Percentiles rank a stretch among this genome's conserved stretches.
These are phyloP conservation scores for Macrophomina tecta DNA, from an alignment of 2,329 filamentous ascomycete species.

Conservation along the genomic window DNA sequence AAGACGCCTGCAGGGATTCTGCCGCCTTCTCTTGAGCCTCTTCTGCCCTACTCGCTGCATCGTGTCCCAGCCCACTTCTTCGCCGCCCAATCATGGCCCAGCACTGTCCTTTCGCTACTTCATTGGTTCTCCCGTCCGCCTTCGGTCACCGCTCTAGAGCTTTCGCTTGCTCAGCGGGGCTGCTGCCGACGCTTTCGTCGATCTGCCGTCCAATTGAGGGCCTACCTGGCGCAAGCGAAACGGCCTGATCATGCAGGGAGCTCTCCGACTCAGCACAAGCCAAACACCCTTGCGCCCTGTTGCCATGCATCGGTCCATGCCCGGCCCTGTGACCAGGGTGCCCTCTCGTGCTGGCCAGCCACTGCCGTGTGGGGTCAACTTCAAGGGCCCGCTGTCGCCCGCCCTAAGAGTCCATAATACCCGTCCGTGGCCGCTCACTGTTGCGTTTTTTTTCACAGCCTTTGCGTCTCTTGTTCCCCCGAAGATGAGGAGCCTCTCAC, in stretches of 20 bases:
- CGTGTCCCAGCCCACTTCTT: conserved; percentile 12
- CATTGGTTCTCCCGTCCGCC: conserved; percentile 12
- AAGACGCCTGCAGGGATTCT: background rate
- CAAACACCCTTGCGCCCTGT: conserved; percentile 14
- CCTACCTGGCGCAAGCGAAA: background rate
- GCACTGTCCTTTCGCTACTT: background rate
- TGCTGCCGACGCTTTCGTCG: conserved; percentile 10
- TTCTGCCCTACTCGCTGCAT: conserved; percentile 4
- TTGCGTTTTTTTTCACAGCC: background rate
- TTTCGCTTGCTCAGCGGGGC: conserved; percentile 16
- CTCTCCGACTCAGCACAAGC: background rate
- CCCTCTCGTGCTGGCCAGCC: conserved; percentile 6
- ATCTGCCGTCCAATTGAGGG: conserved; percentile 24
- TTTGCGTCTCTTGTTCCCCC: background rate
- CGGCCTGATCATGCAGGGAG: background rate
- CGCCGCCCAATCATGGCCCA: background rate
- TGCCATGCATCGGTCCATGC: conserved; percentile 9
- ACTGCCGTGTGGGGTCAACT: conserved; percentile 11
- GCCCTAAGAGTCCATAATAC: conserved; percentile 12
- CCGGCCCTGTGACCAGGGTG: conserved; percentile 5
- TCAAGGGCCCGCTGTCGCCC: background rate
- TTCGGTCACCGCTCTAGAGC: conserved; percentile 18
- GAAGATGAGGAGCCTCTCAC: background rate
- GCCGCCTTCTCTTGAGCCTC: background rate
- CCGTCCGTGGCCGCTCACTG: background rate